Evolutionary conservation across 1,284 basidiomycete species (phyloP).

Genomic region (Rhodotorula sp.): DNA sequence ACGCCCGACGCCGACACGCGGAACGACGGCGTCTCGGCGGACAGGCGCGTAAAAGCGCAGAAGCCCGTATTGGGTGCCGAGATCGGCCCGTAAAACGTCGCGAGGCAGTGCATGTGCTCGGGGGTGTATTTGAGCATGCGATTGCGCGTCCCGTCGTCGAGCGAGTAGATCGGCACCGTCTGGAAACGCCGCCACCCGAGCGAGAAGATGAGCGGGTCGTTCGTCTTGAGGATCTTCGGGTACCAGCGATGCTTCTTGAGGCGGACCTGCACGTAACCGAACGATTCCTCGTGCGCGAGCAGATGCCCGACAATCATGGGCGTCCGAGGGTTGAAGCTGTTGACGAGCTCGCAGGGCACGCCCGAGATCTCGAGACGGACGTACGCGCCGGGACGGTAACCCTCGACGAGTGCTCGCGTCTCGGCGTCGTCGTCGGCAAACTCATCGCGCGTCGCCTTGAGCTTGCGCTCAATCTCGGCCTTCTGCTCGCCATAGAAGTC

Average conservation of each 20-base stretch:
- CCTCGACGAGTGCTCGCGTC: conserved; percentile 80
- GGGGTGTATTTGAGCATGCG: conserved; percentile 99
- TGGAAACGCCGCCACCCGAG: conserved; percentile 97
- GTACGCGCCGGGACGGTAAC: conserved; percentile 88
- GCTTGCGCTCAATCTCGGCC: conserved; percentile 83
- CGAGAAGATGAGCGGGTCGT: conserved; percentile 94
- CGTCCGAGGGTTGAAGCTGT: conserved; percentile 87
- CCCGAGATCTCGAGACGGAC: conserved; percentile 83
- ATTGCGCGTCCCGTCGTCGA: conserved; percentile 97
- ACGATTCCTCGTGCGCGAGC: conserved; percentile 84
- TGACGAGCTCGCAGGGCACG: conserved; percentile 89
- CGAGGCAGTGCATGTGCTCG: conserved; percentile 98
- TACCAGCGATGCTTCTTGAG: conserved; percentile 98
- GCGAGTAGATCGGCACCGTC: conserved; percentile 87
- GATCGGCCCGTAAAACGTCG: conserved; percentile 92
- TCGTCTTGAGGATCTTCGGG: conserved; percentile 88
- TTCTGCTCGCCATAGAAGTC: conserved; percentile 92
- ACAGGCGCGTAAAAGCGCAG: conserved; percentile 91
- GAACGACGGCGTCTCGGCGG: conserved; percentile 70
- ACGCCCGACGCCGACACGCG: conserved; percentile 91
- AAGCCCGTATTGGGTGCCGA: conserved; percentile 93
- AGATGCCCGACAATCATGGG: conserved; percentile 92
- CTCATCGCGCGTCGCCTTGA: conserved; percentile 80
- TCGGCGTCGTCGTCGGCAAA: conserved; percentile 79
- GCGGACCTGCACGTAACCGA: conserved; percentile 91